Conservation (phyloP, 1,139 yeast species). For the Kodamaea plutei region DNA sequence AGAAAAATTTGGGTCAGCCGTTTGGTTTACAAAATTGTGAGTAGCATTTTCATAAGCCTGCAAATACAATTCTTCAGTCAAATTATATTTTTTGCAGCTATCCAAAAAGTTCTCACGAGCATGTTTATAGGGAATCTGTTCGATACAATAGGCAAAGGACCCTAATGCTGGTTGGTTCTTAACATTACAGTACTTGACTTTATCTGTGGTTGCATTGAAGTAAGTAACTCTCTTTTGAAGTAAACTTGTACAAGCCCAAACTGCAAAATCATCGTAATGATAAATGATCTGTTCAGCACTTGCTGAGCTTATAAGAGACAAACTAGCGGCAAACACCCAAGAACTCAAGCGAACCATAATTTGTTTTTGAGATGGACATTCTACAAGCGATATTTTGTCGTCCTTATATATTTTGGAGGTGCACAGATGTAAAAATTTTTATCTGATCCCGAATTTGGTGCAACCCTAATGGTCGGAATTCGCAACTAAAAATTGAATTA, state of each 20-base stretch:
- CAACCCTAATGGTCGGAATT: too few species aligned
- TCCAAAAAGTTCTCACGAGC: slow-evolving; percentile 26
- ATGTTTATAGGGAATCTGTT: slow-evolving; percentile 19
- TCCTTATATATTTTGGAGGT: not conserved
- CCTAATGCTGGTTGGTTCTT: slow-evolving; percentile 38
- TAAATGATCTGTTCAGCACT: slow-evolving; percentile 7
- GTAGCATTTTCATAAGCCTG: slow-evolving; percentile 40
- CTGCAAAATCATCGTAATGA: slow-evolving; percentile 11
- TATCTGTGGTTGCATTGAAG: slow-evolving; percentile 22
- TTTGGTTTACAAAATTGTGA: slow-evolving; percentile 22
- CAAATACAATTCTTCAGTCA: slow-evolving; percentile 26
- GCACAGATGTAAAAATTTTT: slow-evolving; percentile 6
- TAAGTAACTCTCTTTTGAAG: slow-evolving; percentile 24
- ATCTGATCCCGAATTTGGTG: slow-evolving; percentile 8
- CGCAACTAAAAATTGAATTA: too few species aligned
- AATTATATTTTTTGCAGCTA: slow-evolving; percentile 18
- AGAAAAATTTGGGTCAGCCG: slow-evolving; percentile 27
- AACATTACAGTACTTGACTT: slow-evolving; percentile 27
- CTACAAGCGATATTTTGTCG: slow-evolving; percentile 1
- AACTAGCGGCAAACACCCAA: slow-evolving; percentile 1
- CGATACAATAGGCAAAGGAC: slow-evolving; percentile 34
- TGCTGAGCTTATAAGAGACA: slow-evolving; percentile 5
- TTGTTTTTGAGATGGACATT: not conserved
- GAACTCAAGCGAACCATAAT: slow-evolving; percentile 4
- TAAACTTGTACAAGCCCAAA: slow-evolving; percentile 25